These are phyloP conservation scores for Hippophae tibetana DNA, from an alignment of 306 rosid genomes.

Conservation along the genomic window DNA sequence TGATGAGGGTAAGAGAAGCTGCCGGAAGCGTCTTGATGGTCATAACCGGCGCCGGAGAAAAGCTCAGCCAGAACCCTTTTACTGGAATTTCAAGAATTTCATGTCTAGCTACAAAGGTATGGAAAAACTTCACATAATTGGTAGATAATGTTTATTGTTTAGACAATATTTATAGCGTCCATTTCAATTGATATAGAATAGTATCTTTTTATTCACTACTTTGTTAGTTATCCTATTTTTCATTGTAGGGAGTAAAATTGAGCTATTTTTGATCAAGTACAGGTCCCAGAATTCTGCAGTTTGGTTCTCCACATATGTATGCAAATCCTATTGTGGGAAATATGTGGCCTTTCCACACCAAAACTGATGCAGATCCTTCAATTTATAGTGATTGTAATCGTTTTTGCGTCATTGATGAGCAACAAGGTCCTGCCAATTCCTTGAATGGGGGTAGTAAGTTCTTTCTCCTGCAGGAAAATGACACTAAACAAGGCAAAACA, in stretches of 20 bases:
- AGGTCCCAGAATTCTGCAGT: constrained; percentile 83
- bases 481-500: too few species aligned
- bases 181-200: too few species aligned
- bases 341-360: too few species aligned
- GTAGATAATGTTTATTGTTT: too few species aligned
- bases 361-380: too few species aligned
- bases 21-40: constrained; percentile 60
- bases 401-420: too few species aligned
- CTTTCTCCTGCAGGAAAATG: too few species aligned
- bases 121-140: neutral
- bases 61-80: constrained; percentile 42
- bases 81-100: constrained; percentile 26
- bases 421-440: too few species aligned
- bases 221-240: neutral
- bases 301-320: constrained; percentile 50
- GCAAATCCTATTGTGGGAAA: constrained; percentile 20
- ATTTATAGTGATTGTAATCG: too few species aligned
- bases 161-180: too few species aligned
- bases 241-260: neutral
- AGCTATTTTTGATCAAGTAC: neutral
- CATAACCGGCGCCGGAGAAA: constrained; percentile 61
- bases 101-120: constrained; percentile 36
- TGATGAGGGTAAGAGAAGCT: constrained; percentile 58
- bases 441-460: too few species aligned
- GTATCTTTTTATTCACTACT: too few species aligned